Base-by-base conservation (phyloP, 78 protist genomes). In the Protostelium mycophagum region DNA sequence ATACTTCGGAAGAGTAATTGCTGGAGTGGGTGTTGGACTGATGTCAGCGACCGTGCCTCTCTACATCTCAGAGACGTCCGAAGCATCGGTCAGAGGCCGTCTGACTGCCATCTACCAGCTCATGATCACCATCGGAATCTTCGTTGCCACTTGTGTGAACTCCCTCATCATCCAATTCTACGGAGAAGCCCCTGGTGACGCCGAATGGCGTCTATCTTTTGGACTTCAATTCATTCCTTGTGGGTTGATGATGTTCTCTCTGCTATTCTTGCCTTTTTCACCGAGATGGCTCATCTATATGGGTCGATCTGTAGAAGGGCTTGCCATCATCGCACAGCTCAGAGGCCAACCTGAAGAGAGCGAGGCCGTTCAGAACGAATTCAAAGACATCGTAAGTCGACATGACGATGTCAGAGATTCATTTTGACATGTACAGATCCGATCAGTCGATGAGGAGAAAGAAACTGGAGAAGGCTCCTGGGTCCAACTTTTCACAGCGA, bases 11-110 rank as follows among this genome's bases (percentile, higher is more conserved):
- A 83, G 90, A 36, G n/a, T 88, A 1, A 85, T 88, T 23, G 90
- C 90, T 28, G 90, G 90, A 63, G 38, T 38, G 28, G 90, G 90
- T 5, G 84, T 84, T 1, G 90, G 90, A 84, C 34, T 88, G 39
- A 88, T 88, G 29, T 84, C 90, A 35, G 84, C 83, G 38, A 85
- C 90, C 90, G 90, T 88, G 10, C 90, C 90, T 29, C 85, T 88
- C 90, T 88, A 88, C 1, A 85, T 84, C 73, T 88, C 90, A 37
- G 90, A 88, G 85, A 88, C 84, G n/a, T 83, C 90, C 0, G 87
- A 85, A 29, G 34, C 90, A 0, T 35, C 31, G 28, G 84, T 88
- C 86, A 85, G 90, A 84, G 90, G 90, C 0, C 90, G 90, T 88
- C 90, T 88, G 23, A 85, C 63, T n/a, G 38, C 90, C 1, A 85